Conservation (phyloP, 2,329 filamentous ascomycete species). For the Huntiella omanensis region DNA sequence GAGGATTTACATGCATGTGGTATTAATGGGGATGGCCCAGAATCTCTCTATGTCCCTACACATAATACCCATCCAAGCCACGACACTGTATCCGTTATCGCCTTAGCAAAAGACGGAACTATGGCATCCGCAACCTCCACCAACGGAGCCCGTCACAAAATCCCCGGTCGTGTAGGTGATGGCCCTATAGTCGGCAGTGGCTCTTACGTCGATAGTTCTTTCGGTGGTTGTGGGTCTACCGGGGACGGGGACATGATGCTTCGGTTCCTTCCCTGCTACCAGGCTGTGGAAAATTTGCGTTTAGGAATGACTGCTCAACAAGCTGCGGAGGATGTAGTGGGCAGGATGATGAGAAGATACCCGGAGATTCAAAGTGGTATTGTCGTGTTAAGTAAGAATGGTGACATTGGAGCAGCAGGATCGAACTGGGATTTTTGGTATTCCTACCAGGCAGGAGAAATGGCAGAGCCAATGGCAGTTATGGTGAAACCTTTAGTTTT, state of each 20-base stretch:
- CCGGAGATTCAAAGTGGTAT: slow-evolving; percentile 28
- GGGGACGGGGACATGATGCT: slow-evolving; percentile 40
- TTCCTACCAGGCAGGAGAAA: slow-evolving; percentile 27
- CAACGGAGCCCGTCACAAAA: slow-evolving; percentile 34
- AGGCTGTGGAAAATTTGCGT: slow-evolving; percentile 34
- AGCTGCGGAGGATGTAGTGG: slow-evolving; percentile 32
- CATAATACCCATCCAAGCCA: slow-evolving; percentile 18
- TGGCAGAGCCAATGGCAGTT: slow-evolving; percentile 27
- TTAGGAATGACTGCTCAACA: slow-evolving; percentile 27
- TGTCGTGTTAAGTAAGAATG: slow-evolving; percentile 30
- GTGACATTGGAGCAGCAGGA: slow-evolving; percentile 30
- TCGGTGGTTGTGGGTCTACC: slow-evolving; percentile 36
- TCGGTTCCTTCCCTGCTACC: slow-evolving; percentile 37
- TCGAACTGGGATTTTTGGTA: slow-evolving; percentile 38
- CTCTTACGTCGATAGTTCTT: slow-evolving; percentile 33
- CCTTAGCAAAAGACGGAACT: slow-evolving; percentile 22
- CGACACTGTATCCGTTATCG: slow-evolving; percentile 36
- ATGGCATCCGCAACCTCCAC: slow-evolving; percentile 38
- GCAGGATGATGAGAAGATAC: slow-evolving; percentile 29
- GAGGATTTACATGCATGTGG: slow-evolving; percentile 20
- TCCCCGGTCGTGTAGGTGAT: slow-evolving; percentile 36
- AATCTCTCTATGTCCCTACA: neutral
- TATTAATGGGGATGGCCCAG: neutral
- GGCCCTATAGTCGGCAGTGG: slow-evolving; percentile 35
- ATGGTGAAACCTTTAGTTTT: slow-evolving; percentile 17